phyloP scores from a whole-genome alignment of 2,329 filamentous ascomycete genomes.

The Nothopassalora personata region DNA sequence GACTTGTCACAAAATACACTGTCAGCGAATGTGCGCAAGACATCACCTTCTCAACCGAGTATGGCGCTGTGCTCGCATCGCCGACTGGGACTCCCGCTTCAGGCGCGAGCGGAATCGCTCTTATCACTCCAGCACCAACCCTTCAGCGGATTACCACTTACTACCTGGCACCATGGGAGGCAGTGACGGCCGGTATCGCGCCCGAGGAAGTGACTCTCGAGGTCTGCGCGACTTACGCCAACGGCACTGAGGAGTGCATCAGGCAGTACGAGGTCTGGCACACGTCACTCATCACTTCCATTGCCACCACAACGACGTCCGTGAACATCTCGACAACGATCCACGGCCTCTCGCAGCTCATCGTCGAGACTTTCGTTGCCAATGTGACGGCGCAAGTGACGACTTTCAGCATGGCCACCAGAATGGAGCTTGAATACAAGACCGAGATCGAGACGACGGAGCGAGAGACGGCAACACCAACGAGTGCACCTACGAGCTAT shows the following conservation, averaged over 20 bases:
- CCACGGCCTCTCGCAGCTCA: conserved; percentile 29
- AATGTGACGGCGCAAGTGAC: conserved; percentile 37
- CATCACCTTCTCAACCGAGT: conserved; percentile 44
- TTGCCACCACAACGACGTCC: conserved; percentile 31
- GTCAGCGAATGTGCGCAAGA: conserved; percentile 41
- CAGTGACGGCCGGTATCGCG: conserved; percentile 35
- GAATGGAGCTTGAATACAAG: conserved; percentile 35
- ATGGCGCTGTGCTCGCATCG: conserved; percentile 38
- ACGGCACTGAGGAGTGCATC: conserved; percentile 37
- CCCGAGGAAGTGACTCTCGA: conserved; percentile 40
- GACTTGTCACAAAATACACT: conserved; percentile 37
- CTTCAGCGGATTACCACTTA: conserved; percentile 40
- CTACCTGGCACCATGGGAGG: conserved; percentile 42
- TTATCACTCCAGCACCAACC: conserved; percentile 36
- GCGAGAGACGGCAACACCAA: conserved; percentile 14
- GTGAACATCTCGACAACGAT: conserved; percentile 40
- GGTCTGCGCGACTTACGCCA: conserved; percentile 35
- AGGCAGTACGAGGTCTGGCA: conserved; percentile 41
- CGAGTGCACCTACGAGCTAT: conserved; percentile 26
- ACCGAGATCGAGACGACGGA: conserved; percentile 32
- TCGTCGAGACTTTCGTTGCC: conserved; percentile 38
- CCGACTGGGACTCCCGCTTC: conserved; percentile 27
- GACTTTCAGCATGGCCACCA: conserved; percentile 37
- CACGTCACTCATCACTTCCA: conserved; percentile 36
- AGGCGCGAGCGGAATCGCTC: conserved; percentile 9